Evolutionary conservation across 768 basidiomycete species (phyloP), one percentile per base, ranked within the genome.

Genomic region (Leccinum obscurum): DNA sequence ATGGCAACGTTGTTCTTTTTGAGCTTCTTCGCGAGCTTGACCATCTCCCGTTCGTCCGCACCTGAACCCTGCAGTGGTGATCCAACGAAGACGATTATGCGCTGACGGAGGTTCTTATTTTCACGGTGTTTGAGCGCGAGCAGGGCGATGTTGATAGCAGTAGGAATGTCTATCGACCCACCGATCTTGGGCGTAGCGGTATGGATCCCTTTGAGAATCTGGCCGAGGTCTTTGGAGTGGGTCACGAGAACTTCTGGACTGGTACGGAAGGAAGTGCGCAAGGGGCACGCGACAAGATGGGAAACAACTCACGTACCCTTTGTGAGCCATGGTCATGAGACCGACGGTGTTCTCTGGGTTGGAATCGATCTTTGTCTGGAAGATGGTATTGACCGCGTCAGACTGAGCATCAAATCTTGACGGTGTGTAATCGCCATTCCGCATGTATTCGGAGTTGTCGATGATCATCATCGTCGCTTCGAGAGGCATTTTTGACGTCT

Each of bases 1-100:
- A 98, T 83, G 1, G 95, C 92, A 48, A 99, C 94, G 68, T 98
- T 99, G 75, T 98, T 98, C 87, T 99, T 99, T 83, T 98, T 98
- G 62, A 99, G 81, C 75, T 94, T 97, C 81, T 95, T 97, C 10
- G 95, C 97, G 37, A 99, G 84, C 72, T 87, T 89, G 66, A 91
- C 79, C 84, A 95, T 88, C 56, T 81, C 80, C 66, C 89, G 87
- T 71, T 93, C 90, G 60, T 92, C 88, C 11, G 88, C 84, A 8
- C 80, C 87, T 32, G 78, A 72, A 32, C 85, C 88, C 22, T 84
- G 80, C n/a, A 95, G 76, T 2, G 97, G 97, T 4, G 93, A 95
- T 15, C 88, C 95, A 56, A 95, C 88, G 66, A 98, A 97, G 49
- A 93, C 91, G 70, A 99, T 86, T 67, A 99, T 92, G 44, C 97